Evolutionary conservation across 2,329 filamentous ascomycete genomes (phyloP), one percentile per base, ranked within the genome.

Genomic region (Aulographum hederae): DNA sequence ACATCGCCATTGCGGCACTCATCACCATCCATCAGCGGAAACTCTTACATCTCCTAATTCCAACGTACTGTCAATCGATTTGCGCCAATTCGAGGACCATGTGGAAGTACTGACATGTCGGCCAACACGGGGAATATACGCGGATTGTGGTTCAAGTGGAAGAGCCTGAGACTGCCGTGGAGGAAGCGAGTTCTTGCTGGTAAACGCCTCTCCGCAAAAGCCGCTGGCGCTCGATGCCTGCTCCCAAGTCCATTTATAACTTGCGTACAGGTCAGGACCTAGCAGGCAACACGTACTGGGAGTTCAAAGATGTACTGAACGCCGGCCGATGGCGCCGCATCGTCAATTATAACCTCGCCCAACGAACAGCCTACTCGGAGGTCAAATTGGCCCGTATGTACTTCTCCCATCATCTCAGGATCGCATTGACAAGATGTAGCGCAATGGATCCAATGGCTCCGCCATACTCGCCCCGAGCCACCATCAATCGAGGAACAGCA

Each of bases 381-480:
- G 65, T 74, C 26, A 58, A 73, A 41, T 61, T 75, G 26, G 59
- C 63, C 21, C 69, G 67, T 70, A 51, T 16, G 48, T 18, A 10
- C 23, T 30, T 18, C 26, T 18, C 37, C 37, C 18, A 31, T 11
- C 18, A 12, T 30, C n/a, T 19, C 32, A 17, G 33, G 17, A 12
- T 19, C 11, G 4, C 13, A 10, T 11, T 14, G 15, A 5, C 15
- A 19, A 13, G 18, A 3, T 12, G 13, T 46, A 70, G 65, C 70
- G 32, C 66, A 70, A 61, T 76, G 71, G 71, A 67, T 72, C 44
- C 71, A 75, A 53, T 76, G 71, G 71, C 64, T 76, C 17, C 67
- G 71, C 42, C 61, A 73, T 41, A 68, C 69, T 6, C 67, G 71
- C 28, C 42, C 52, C 32, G 54, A 65, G 12, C 54, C 71, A 3